Percentiles rank a stretch among this genome's conserved stretches.
phyloP scores from a whole-genome alignment of 805 yeast genomes.

The Debaryomyces hansenii region DNA sequence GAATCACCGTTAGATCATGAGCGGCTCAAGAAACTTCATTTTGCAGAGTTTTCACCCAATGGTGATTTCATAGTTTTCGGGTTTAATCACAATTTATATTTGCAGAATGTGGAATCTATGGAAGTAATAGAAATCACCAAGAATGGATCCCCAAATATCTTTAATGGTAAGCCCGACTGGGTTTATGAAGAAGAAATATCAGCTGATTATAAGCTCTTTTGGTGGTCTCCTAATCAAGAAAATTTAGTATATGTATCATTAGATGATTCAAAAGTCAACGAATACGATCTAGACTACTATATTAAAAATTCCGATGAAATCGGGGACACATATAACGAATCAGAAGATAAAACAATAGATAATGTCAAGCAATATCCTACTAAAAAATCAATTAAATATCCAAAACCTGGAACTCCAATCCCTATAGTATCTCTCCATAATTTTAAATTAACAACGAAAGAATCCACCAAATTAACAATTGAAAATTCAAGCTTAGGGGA shows the following conservation, averaged over 20 bases:
- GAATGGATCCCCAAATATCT: constrained; percentile 53
- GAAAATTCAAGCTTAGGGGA: constrained; percentile 21
- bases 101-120: constrained; percentile 35
- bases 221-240: constrained; percentile 73
- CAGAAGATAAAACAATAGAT: constrained; percentile 8
- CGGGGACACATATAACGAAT: constrained; percentile 9
- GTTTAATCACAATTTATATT: constrained; percentile 52
- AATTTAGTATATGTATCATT: constrained; percentile 53
- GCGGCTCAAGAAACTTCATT: constrained; percentile 36
- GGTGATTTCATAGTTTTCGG: constrained; percentile 59
- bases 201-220: constrained; percentile 55
- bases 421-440: constrained; percentile 51
- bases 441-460: constrained; percentile 32
- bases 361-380: constrained; percentile 47
- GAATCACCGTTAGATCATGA: constrained; percentile 8
- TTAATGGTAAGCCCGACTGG: constrained; percentile 80
- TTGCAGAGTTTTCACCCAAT: constrained; percentile 63
- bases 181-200: constrained; percentile 80
- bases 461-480: constrained; percentile 7
- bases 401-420: constrained; percentile 68
- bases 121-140: constrained; percentile 37
- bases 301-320: constrained; percentile 29
- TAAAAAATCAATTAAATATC: constrained; percentile 53
- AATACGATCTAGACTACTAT: constrained; percentile 52
- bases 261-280: constrained; percentile 59